A percentile compares a stretch with the other conserved stretches of the same genome.
These are phyloP conservation scores for Capsicum baccatum DNA, from an alignment of 257 asterid species.

Conservation along the genomic window DNA sequence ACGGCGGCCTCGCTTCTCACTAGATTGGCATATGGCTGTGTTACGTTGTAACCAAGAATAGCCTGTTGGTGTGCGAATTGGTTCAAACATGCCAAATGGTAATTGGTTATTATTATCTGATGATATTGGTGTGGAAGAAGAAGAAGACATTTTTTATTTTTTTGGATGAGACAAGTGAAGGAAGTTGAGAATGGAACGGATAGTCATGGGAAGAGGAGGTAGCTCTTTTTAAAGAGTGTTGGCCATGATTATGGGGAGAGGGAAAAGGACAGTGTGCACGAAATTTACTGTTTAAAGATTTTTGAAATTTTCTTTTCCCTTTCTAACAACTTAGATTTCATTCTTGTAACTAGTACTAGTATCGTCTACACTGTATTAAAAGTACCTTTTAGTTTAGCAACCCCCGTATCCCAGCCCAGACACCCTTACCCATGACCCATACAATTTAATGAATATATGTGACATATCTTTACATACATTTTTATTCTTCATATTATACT, in stretches of 20 bases:
- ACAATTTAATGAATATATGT: neutral
- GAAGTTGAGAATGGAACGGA: slow-evolving; percentile 29
- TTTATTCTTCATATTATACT: too few relatives aligned
- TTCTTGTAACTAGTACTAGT: slow-evolving; percentile 20
- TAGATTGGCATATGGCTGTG: slow-evolving; percentile 66
- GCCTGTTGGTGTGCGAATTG: slow-evolving; percentile 76
- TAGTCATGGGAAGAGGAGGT: neutral
- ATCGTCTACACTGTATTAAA: neutral
- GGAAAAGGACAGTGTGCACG: slow-evolving; percentile 37
- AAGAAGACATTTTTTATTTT: slow-evolving; percentile 18
- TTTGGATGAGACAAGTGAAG: slow-evolving; percentile 25
- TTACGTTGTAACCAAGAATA: slow-evolving; percentile 81
- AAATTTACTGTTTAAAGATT: slow-evolving; percentile 30
- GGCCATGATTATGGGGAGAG: slow-evolving; percentile 26
- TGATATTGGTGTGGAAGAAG: slow-evolving; percentile 24
- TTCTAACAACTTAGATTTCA: slow-evolving; percentile 26
- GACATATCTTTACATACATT: too few relatives aligned
- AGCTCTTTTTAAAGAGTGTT: slow-evolving; percentile 47
- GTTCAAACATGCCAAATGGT: slow-evolving; percentile 73
- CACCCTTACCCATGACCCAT: neutral
- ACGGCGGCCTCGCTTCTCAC: slow-evolving; percentile 80
- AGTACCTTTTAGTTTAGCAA: slow-evolving; percentile 18
- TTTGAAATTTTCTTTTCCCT: neutral
- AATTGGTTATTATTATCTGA: slow-evolving; percentile 32
- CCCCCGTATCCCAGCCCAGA: neutral